phyloP scores from a whole-genome alignment of 192 early-diverging fungal species.

The Podila epicladia region DNA sequence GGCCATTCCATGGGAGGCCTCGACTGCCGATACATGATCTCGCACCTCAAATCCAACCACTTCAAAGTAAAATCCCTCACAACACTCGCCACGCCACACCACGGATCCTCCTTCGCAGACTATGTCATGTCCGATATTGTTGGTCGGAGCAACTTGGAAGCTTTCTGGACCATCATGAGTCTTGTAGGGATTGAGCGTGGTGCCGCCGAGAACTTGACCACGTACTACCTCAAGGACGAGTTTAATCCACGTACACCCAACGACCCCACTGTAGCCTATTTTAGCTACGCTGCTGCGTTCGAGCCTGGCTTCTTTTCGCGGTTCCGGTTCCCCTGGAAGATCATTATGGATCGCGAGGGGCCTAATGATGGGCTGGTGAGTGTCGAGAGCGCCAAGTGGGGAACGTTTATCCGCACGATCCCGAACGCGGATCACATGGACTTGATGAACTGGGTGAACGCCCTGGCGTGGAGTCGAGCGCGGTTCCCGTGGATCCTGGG shows the following conservation, averaged over 20 bases:
- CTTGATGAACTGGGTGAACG: slow-evolving; percentile 51
- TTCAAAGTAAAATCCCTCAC: slow-evolving; percentile 85
- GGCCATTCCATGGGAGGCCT: slow-evolving; percentile 95
- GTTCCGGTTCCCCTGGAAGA: slow-evolving; percentile 80
- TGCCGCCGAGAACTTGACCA: slow-evolving; percentile 89
- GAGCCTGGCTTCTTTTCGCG: slow-evolving; percentile 74
- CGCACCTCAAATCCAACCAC: slow-evolving; percentile 74
- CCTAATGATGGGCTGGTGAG: slow-evolving; percentile 95
- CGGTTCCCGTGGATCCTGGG: slow-evolving; percentile 47
- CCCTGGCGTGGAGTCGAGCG: slow-evolving; percentile 40
- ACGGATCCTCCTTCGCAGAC: slow-evolving; percentile 93
- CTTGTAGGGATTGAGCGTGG: slow-evolving; percentile 75
- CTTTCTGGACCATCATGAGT: slow-evolving; percentile 26
- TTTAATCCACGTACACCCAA: slow-evolving; percentile 92
- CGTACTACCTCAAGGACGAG: slow-evolving; percentile 79
- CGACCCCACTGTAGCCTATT: slow-evolving; percentile 78
- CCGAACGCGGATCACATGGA: slow-evolving; percentile 51
- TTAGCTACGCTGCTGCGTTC: slow-evolving; percentile 79
- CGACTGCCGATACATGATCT: slow-evolving; percentile 90
- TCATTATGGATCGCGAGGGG: slow-evolving; percentile 83
- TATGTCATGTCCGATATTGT: slow-evolving; percentile 54
- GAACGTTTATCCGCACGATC: slow-evolving; percentile 77
- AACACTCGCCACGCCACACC: slow-evolving; percentile 93
- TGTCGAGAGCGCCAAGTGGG: slow-evolving; percentile 90
- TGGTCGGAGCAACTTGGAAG: slow-evolving; percentile 13